phyloP scores from a whole-genome alignment of 2,329 filamentous ascomycete species.

The Alternaria dauci region DNA sequence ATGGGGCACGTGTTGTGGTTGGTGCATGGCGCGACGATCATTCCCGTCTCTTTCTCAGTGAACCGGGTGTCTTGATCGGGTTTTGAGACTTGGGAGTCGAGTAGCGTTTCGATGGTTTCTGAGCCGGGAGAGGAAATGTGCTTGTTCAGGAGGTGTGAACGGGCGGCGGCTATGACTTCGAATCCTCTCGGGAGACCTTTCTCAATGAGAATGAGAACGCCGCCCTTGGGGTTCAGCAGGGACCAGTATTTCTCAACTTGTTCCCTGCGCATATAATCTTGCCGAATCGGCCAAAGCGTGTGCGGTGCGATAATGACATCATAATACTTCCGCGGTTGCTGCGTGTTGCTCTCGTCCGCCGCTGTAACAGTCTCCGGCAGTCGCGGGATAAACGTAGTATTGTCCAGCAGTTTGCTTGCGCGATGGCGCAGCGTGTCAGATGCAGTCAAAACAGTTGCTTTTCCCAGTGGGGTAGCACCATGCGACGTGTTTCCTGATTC shows the following conservation, averaged over 20 bases:
- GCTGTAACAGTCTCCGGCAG: slow-evolving; percentile 85
- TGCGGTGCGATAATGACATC: slow-evolving; percentile 93
- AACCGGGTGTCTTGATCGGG: slow-evolving; percentile 44
- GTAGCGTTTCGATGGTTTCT: slow-evolving; percentile 49
- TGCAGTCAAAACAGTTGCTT: slow-evolving; percentile 81
- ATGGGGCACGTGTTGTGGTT: slow-evolving; percentile 90
- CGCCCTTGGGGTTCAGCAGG: slow-evolving; percentile 81
- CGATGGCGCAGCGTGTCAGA: slow-evolving; percentile 78
- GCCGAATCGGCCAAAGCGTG: slow-evolving; percentile 76
- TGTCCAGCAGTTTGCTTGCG: slow-evolving; percentile 77
- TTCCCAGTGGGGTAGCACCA: slow-evolving; percentile 66
- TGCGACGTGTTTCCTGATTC: slow-evolving; percentile 31
- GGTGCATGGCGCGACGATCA: slow-evolving; percentile 76
- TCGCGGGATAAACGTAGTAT: slow-evolving; percentile 91
- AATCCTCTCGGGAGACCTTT: slow-evolving; percentile 93
- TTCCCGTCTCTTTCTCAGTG: slow-evolving; percentile 63
- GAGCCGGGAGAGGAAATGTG: slow-evolving; percentile 72
- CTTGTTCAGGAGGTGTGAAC: slow-evolving; percentile 78
- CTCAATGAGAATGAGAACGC: slow-evolving; percentile 85
- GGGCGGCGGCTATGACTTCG: slow-evolving; percentile 86
- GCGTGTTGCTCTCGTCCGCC: slow-evolving; percentile 54
- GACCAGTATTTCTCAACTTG: slow-evolving; percentile 90
- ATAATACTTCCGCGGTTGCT: slow-evolving; percentile 73
- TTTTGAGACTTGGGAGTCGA: slow-evolving; percentile 55
- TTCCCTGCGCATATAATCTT: slow-evolving; percentile 78